A percentile compares a stretch with the other conserved stretches of the same genome.
phyloP scores from a whole-genome alignment of 352 stramenopile genomes.

The Globisporangium nunn region DNA sequence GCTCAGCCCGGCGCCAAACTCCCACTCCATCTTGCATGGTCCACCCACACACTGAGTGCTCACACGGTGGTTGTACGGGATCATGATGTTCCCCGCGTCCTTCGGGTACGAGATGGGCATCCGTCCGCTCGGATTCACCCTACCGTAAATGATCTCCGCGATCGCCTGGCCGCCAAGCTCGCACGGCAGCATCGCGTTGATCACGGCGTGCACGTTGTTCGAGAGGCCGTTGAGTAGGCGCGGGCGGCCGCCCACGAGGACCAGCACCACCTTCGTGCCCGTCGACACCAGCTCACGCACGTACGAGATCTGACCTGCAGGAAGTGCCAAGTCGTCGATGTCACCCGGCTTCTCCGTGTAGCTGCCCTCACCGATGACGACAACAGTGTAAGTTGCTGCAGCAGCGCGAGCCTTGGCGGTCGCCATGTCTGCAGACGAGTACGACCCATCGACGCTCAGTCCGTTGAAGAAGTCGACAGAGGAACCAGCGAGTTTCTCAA shows the following conservation, averaged over 20 bases:
- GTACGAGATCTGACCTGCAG: constrained; percentile 62
- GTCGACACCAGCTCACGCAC: constrained; percentile 53
- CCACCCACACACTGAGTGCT: constrained; percentile 32
- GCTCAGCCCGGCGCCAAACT: constrained; percentile 54
- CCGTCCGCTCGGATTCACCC: constrained; percentile 68
- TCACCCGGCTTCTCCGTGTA: constrained; percentile 86
- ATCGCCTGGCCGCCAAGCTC: constrained; percentile 73
- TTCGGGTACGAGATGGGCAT: constrained; percentile 81
- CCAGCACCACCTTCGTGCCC: constrained; percentile 70
- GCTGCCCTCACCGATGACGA: constrained; percentile 62
- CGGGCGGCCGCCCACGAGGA: constrained; percentile 72
- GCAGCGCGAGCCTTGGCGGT: constrained; percentile 41
- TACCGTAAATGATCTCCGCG: constrained; percentile 73
- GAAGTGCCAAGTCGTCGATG: constrained; percentile 65
- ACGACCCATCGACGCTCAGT: constrained; percentile 46
- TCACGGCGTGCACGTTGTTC: constrained; percentile 52
- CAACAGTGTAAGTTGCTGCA: constrained; percentile 54
- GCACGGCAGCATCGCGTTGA: constrained; percentile 73
- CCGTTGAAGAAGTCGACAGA: constrained; percentile 35
- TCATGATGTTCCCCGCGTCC: constrained; percentile 45
- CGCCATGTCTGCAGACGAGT: constrained; percentile 32
- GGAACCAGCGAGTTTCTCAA: constrained; percentile 33
- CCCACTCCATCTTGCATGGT: constrained; percentile 49
- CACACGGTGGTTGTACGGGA: constrained; percentile 71
- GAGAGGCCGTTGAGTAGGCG: constrained; percentile 60